Evolutionary conservation across 805 yeast species (phyloP).

Genomic region (Wickerhamiella domercqiae): DNA sequence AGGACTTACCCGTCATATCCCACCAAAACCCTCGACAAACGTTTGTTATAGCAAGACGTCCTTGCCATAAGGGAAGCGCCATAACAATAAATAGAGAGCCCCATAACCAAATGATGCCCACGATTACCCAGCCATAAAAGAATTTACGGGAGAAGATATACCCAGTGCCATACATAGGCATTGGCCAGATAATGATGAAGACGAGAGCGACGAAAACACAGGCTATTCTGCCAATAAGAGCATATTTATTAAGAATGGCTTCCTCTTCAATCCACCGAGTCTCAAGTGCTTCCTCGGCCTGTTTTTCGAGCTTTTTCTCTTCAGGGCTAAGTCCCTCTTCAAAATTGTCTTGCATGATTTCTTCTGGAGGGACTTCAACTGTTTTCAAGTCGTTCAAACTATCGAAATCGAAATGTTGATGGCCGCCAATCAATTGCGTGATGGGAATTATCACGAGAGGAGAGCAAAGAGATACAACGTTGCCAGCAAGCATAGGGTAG

Average conservation of each 20-base stretch:
- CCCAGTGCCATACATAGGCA: slow-evolving; percentile 77
- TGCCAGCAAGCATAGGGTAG: slow-evolving; percentile 80
- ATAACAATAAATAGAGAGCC: slow-evolving; percentile 35
- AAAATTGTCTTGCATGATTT: background rate
- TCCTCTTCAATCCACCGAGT: slow-evolving; percentile 29
- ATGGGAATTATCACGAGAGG: slow-evolving; percentile 55
- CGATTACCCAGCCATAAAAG: slow-evolving; percentile 80
- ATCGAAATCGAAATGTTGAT: slow-evolving; percentile 64
- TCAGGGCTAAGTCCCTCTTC: slow-evolving; percentile 1
- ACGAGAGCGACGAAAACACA: slow-evolving; percentile 47
- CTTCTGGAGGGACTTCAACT: slow-evolving; percentile 4
- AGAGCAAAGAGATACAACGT: slow-evolving; percentile 63
- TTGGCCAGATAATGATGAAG: slow-evolving; percentile 67
- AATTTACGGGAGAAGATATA: slow-evolving; percentile 59
- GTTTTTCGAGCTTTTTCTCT: slow-evolving; percentile 2
- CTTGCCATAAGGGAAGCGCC: slow-evolving; percentile 57
- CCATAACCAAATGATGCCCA: slow-evolving; percentile 68
- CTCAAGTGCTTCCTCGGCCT: slow-evolving; percentile 3
- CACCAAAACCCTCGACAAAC: slow-evolving; percentile 66
- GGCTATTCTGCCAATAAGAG: slow-evolving; percentile 43
- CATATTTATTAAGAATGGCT: slow-evolving; percentile 36
- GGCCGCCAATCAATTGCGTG: slow-evolving; percentile 46
- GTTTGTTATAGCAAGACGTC: slow-evolving; percentile 45
- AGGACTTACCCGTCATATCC: slow-evolving; percentile 62
- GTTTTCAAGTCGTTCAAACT: slow-evolving; percentile 37